A percentile compares a stretch with the other conserved stretches of the same genome.
These are phyloP conservation scores for Sanghuangporus weigelae DNA, from an alignment of 1,284 basidiomycete genomes.

Conservation along the genomic window DNA sequence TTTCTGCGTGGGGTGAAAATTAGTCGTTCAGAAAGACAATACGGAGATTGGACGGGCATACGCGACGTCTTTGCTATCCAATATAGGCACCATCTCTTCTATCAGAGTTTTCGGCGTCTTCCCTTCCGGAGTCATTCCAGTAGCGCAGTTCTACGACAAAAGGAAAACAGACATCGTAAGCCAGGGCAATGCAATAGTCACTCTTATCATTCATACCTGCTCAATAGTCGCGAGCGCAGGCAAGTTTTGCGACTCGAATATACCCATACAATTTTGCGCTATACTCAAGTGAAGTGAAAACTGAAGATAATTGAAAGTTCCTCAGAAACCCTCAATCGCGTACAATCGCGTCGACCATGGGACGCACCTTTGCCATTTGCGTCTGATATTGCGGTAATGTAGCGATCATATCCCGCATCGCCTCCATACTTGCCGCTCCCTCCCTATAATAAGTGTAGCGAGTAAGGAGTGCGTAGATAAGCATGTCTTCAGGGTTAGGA, in stretches of 20 bases:
- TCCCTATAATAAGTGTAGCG: slow-evolving; percentile 38
- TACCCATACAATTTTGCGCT: slow-evolving; percentile 95
- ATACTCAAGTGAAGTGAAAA: slow-evolving; percentile 96
- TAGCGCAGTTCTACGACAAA: slow-evolving; percentile 73
- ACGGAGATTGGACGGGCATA: slow-evolving; percentile 32
- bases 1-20: slow-evolving; percentile 44
- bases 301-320: slow-evolving; percentile 35
- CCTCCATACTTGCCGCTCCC: slow-evolving; percentile 85
- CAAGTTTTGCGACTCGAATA: slow-evolving; percentile 88
- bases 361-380: slow-evolving; percentile 83
- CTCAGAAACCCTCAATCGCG: not conserved
- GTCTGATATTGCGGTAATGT: slow-evolving; percentile 93
- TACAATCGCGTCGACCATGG: not conserved
- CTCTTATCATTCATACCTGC: slow-evolving; percentile 51
- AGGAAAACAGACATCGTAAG: not conserved
- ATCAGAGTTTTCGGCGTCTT: slow-evolving; percentile 90
- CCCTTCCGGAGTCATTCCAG: slow-evolving; percentile 83
- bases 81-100: slow-evolving; percentile 96
- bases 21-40: slow-evolving; percentile 3
- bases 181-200: not conserved
- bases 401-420: slow-evolving; percentile 99
- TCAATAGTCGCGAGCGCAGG: slow-evolving; percentile 88
- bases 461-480: not conserved
- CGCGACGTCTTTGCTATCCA: slow-evolving; percentile 84
- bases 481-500: not conserved